Base-by-base conservation (phyloP, 1,284 basidiomycete genomes). In the Ustilago lituana region DNA sequence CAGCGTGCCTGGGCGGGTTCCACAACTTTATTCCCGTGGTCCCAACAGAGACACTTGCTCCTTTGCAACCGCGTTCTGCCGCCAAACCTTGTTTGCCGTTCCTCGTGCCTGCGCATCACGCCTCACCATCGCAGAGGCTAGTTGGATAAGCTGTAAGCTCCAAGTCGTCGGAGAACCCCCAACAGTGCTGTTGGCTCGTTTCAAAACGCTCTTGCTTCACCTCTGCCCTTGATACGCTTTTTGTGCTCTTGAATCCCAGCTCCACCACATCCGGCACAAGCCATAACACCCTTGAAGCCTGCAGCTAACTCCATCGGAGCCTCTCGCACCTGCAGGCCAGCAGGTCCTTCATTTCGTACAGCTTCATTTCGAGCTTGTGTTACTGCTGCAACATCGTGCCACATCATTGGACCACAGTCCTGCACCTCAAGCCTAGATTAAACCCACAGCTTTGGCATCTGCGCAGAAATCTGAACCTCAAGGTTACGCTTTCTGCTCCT, bases 181-280 rank as follows among this genome's bases (percentile, higher is more conserved):
- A n/a, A 46, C 44, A 9, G 33, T 36, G 11, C n/a, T n/a, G n/a
- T n/a, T n/a, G n/a, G n/a, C n/a, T n/a, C n/a, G n/a, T n/a, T n/a
- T 27, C 29, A n/a, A 22, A 8, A 14, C 24, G 15, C 15, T n/a
- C 32, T 20, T 31, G 7, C 44, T 22, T 44, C 0, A 32, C 29
- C 26, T 20, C 44, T n/a, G 17, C 19, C 24, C 39, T 41, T 41
- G n/a, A n/a, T n/a, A n/a, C n/a, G n/a, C n/a, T n/a, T n/a, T n/a
- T n/a, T n/a, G n/a, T n/a, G n/a, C n/a, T n/a, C n/a, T 41, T 41
- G 29, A 27, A 41, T 29, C 40, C 40, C 14, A 41, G 15, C 24
- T 27, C 26, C 31, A 32, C n/a, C n/a, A n/a, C n/a, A n/a, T n/a
- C n/a, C n/a, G n/a, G n/a, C n/a, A n/a, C n/a, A n/a, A n/a, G n/a